A percentile compares a stretch with the other conserved stretches of the same genome.
Conservation (phyloP, 2,329 filamentous ascomycete species). For the Microdochium paspali region DNA sequence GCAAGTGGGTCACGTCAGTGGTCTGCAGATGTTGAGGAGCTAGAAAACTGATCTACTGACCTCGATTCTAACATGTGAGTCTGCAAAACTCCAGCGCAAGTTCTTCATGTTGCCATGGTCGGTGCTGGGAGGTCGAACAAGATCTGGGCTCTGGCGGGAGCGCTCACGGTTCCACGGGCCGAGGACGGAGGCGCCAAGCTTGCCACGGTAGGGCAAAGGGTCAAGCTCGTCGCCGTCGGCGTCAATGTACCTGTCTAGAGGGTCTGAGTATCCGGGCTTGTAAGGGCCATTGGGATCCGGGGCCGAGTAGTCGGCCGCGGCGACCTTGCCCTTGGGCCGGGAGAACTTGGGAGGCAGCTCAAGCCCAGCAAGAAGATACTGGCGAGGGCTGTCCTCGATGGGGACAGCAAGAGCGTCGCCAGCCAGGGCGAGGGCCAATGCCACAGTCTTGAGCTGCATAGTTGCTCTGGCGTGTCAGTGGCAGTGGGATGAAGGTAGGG, state of each 20-base stretch:
- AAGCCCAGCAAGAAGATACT: slow-evolving; percentile 41
- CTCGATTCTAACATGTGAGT: slow-evolving; percentile 55
- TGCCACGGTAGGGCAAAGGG: slow-evolving; percentile 56
- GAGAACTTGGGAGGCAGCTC: slow-evolving; percentile 32
- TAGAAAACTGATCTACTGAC: slow-evolving; percentile 23
- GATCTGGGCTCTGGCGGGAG: slow-evolving; percentile 60
- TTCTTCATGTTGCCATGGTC: slow-evolving; percentile 63
- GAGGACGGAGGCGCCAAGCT: slow-evolving; percentile 54
- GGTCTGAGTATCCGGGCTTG: slow-evolving; percentile 48
- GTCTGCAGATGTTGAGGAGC: neutral
- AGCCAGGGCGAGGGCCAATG: slow-evolving; percentile 13
- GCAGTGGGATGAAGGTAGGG: neutral
- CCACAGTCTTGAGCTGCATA: slow-evolving; percentile 13
- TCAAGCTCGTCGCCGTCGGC: slow-evolving; percentile 49
- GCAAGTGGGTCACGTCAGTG: neutral
- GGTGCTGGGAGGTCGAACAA: slow-evolving; percentile 63
- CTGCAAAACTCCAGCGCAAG: slow-evolving; percentile 63
- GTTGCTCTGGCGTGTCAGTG: slow-evolving; percentile 2
- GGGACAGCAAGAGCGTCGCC: slow-evolving; percentile 13
- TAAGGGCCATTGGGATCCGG: slow-evolving; percentile 33
- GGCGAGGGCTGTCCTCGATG: slow-evolving; percentile 40
- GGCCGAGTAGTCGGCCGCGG: neutral
- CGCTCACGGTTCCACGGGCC: slow-evolving; percentile 62
- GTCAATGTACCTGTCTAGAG: slow-evolving; percentile 54
- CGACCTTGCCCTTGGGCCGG: slow-evolving; percentile 20